Percentiles rank a stretch among this genome's conserved stretches.
phyloP scores from a whole-genome alignment of 2,329 filamentous ascomycete species.

The Sarocladium brachiariae region DNA sequence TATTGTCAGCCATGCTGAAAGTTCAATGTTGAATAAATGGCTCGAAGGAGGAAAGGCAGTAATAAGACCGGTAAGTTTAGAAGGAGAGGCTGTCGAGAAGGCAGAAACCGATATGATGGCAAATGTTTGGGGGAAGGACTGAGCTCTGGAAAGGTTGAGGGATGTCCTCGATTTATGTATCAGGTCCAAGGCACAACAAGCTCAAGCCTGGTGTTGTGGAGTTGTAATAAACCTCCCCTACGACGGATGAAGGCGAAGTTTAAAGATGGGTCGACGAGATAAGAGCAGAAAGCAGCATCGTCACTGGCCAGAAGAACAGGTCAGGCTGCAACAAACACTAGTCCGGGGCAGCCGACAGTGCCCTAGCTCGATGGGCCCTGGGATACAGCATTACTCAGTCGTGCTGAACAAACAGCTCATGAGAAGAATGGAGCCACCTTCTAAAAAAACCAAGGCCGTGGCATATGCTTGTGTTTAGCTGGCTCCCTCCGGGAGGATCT shows the following conservation, averaged over 20 bases:
- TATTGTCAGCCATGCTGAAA: constrained; percentile 2
- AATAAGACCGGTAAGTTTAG: background rate
- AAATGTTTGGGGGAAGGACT: background rate
- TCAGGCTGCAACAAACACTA: background rate
- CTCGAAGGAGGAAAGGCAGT: background rate
- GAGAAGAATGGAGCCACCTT: constrained; percentile 1
- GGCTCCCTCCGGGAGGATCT: background rate
- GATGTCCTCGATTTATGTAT: constrained; percentile 8
- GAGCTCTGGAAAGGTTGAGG: background rate
- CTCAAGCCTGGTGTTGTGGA: constrained; percentile 8
- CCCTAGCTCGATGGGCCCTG: background rate
- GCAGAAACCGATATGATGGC: constrained; percentile 3
- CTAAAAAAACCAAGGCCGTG: too few relatives aligned
- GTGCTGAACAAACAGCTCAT: background rate
- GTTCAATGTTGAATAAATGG: constrained; percentile 3
- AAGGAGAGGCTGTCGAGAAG: background rate
- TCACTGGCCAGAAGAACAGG: constrained; percentile 1
- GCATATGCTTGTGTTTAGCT: background rate
- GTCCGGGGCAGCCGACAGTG: constrained; percentile 7
- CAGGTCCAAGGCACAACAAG: constrained; percentile 6
- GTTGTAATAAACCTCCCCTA: constrained; percentile 4
- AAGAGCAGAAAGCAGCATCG: background rate
- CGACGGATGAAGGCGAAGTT: constrained; percentile 7
- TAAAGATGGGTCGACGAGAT: constrained; percentile 8
- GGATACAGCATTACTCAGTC: constrained; percentile 7